A percentile compares a stretch with the other conserved stretches of the same genome.
Evolutionary conservation across 371 early-diverging fungal genomes (phyloP).

Genomic region (Smittium culicis): DNA sequence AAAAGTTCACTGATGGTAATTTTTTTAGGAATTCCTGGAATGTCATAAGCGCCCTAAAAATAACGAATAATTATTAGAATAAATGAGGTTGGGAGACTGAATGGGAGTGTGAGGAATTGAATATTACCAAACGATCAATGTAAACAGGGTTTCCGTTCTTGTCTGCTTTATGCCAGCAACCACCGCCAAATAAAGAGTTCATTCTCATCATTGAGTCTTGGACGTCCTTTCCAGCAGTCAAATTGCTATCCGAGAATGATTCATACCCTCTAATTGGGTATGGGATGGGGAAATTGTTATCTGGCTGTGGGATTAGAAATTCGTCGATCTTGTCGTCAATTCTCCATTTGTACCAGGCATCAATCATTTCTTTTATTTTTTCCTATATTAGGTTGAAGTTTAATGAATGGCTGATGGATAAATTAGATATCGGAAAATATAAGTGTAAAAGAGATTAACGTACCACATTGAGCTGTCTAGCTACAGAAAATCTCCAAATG

Average conservation of each 20-base stretch:
- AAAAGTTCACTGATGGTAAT: constrained; percentile 47
- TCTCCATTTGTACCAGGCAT: constrained; percentile 55
- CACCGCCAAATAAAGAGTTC: constrained; percentile 59
- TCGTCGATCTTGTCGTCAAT: constrained; percentile 46
- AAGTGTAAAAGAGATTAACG: constrained; percentile 13
- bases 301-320: constrained; percentile 45
- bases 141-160: constrained; percentile 64
- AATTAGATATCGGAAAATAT: not conserved
- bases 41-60: constrained; percentile 35
- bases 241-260: constrained; percentile 49
- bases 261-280: constrained; percentile 59
- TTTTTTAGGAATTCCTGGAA: constrained; percentile 51
- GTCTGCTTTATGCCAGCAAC: constrained; percentile 67
- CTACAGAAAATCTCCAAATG: constrained; percentile 33
- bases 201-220: constrained; percentile 53
- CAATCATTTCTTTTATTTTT: constrained; percentile 49
- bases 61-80: constrained; percentile 8
- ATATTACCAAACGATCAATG: constrained; percentile 56
- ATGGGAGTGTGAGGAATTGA: no score
- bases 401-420: not conserved
- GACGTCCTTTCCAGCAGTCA: constrained; percentile 40
- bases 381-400: constrained; percentile 25
- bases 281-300: constrained; percentile 49
- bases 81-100: not conserved
- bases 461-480: constrained; percentile 34